Base-by-base conservation (phyloP, 129 eudicot genomes). In the Centrapalus pauciflorus region DNA sequence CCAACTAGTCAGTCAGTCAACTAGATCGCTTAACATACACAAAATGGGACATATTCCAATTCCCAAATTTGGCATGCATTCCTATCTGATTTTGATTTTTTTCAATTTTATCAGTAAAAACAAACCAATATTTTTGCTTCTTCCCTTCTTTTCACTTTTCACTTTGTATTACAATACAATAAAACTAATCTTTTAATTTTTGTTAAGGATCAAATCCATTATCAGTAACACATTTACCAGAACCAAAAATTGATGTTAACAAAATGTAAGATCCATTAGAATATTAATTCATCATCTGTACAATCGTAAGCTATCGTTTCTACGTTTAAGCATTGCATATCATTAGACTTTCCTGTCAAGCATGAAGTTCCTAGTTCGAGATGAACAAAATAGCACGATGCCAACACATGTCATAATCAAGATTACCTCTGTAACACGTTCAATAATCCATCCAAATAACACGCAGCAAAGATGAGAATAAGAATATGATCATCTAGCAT, bases 351-450 rank as follows among this genome's bases (percentile, higher is more conserved):
- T 80, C 19, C 79, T 64, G 69, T 84, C 79, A 61, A 89, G 72
- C 77, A 93, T 86, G 61, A 79, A 93, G 61, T 78, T 80, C 77
- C 96, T 78, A 29, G 85, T 84, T 59, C 77, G 79, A 32, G 92
- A 70, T 20, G 87, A 77, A 86, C 99, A 93, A 79, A 85, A 93
- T 11, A 89, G 72, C 34, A 75, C 84, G 23, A 86, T 67, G 29
- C 88, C 77, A 60, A 82, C 81, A 20, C 56, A 24, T n/a, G n/a
- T n/a, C n/a, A n/a, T n/a, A n/a, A n/a, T n/a, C n/a, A n/a, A n/a
- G n/a, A n/a, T n/a, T n/a, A n/a, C n/a, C n/a, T n/a, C n/a, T n/a
- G n/a, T n/a, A n/a, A n/a, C n/a, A n/a, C n/a, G n/a, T n/a, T n/a
- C n/a, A n/a, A n/a, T n/a, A n/a, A n/a, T n/a, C n/a, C n/a, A n/a